Evolutionary conservation across 352 stramenopile species (phyloP).

Genomic region (Saprolegnia diclina): DNA sequence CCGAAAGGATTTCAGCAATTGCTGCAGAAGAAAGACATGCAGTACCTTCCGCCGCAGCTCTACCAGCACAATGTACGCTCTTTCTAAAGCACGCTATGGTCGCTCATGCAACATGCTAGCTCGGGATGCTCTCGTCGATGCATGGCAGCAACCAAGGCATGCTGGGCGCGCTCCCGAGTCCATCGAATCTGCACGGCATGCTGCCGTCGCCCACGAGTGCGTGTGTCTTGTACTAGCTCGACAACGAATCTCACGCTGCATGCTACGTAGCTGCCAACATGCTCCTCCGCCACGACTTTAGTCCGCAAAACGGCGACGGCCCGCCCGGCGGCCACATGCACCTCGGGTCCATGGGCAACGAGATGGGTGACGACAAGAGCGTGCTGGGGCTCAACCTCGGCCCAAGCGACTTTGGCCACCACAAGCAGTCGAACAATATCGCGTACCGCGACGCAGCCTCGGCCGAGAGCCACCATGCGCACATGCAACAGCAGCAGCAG

Average conservation of each 20-base stretch:
- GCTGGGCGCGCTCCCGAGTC: constrained; percentile 54
- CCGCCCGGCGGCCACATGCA: constrained; percentile 26
- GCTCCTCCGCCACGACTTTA: constrained; percentile 72
- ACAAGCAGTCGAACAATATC: not conserved
- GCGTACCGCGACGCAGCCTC: constrained; percentile 24
- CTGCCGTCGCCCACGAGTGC: constrained; percentile 73
- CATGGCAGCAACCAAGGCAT: constrained; percentile 44
- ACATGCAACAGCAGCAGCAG: not conserved
- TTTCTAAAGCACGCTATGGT: not conserved
- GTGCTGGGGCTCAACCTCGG: constrained; percentile 57
- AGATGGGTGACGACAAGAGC: constrained; percentile 44
- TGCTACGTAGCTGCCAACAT: constrained; percentile 46
- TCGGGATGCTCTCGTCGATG: constrained; percentile 57
- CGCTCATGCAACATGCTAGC: constrained; percentile 29
- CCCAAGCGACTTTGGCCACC: constrained; percentile 47
- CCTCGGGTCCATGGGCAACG: constrained; percentile 34
- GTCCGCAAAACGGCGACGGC: constrained; percentile 45
- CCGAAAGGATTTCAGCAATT: constrained; percentile 75
- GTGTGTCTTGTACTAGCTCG: constrained; percentile 23
- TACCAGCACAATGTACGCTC: constrained; percentile 62
- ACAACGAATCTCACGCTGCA: not conserved
- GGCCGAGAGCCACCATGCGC: not conserved
- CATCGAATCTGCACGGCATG: constrained; percentile 64
- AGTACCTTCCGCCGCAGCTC: constrained; percentile 55
- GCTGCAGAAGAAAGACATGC: constrained; percentile 66